Evolutionary conservation across 768 basidiomycete genomes (phyloP).

Genomic region (Leccinum obscurum): DNA sequence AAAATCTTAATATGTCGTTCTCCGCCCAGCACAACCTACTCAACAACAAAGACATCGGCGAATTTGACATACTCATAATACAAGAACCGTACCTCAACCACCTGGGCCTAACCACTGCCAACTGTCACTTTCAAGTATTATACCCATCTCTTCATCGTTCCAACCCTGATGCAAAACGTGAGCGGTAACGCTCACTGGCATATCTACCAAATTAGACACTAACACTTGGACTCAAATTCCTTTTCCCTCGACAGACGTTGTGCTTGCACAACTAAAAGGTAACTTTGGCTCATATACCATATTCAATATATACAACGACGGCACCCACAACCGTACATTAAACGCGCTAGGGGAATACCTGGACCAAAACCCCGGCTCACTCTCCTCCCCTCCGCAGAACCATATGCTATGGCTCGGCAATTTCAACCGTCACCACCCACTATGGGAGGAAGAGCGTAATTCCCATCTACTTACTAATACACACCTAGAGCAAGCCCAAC

Average conservation of each 20-base stretch:
- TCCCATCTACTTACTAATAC: too few relatives aligned
- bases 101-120: not conserved
- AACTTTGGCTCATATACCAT: not conserved
- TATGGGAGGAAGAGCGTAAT: too few relatives aligned
- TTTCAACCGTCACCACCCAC: not conserved
- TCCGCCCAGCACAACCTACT: not conserved
- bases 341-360: too few relatives aligned
- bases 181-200: not conserved
- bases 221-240: not conserved
- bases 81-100: constrained; percentile 1
- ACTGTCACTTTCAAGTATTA: not conserved
- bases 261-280: not conserved
- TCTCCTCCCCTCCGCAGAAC: not conserved
- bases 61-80: not conserved
- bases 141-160: too few relatives aligned
- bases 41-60: accelerated
- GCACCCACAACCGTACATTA: not conserved
- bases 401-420: not conserved
- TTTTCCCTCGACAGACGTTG: not conserved
- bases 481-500: too few relatives aligned
- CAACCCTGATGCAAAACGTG: accelerated
- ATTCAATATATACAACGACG: not conserved
- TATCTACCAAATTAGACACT: not conserved
- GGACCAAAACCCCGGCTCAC: not conserved
- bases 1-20: not conserved